phyloP scores from a whole-genome alignment of 2,329 filamentous ascomycete genomes.

The Elsinoe arachidis region DNA sequence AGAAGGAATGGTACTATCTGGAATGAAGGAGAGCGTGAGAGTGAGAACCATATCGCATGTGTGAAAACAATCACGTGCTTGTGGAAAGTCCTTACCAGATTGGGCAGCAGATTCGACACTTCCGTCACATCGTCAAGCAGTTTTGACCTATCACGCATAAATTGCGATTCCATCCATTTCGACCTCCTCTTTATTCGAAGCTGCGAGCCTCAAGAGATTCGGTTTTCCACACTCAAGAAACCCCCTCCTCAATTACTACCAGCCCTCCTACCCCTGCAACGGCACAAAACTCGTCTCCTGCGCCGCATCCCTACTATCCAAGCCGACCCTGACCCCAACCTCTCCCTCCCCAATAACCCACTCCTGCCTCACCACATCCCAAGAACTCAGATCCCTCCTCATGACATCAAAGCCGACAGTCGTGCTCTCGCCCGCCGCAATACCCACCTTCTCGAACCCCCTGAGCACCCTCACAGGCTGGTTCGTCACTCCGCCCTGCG shows the following conservation, averaged over 20 bases:
- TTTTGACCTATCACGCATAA: no score
- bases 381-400: slow-evolving; percentile 34
- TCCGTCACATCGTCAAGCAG: no score
- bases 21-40: no score
- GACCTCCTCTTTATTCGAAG: no score
- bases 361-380: slow-evolving; percentile 32
- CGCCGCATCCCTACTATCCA: slow-evolving; percentile 22
- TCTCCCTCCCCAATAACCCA: slow-evolving; percentile 23
- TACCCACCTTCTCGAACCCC: slow-evolving; percentile 34
- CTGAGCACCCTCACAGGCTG: slow-evolving; percentile 38
- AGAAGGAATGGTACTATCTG: no score
- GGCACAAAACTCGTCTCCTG: background rate
- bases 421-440: slow-evolving; percentile 21
- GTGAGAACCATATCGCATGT: no score
- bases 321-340: slow-evolving; percentile 20
- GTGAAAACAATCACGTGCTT: no score
- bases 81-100: no score
- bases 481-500: slow-evolving; percentile 52
- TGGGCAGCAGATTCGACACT: no score
- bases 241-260: background rate
- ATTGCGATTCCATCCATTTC: no score
- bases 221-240: no score
- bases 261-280: background rate
- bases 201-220: no score
- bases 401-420: slow-evolving; percentile 30